phyloP scores from a whole-genome alignment of 2,329 filamentous ascomycete species.

The Samsoniella hepiali region DNA sequence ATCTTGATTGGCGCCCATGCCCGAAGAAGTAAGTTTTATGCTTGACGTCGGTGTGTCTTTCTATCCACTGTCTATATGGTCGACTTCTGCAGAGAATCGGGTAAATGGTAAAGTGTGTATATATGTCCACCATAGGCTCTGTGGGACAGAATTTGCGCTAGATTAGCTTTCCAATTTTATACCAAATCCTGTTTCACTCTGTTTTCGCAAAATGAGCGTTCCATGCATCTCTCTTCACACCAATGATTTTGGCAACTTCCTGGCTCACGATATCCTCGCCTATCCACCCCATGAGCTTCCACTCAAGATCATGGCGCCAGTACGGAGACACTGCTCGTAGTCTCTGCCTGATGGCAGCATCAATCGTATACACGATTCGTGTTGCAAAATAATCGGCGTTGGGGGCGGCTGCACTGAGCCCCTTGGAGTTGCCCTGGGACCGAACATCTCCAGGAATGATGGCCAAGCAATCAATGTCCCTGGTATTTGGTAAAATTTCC shows the following conservation, averaged over 20 bases:
- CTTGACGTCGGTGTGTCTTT: too few species aligned
- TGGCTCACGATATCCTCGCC: background rate
- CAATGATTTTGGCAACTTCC: background rate
- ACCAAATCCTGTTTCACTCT: background rate
- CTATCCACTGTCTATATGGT: too few species aligned
- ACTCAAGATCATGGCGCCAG: background rate
- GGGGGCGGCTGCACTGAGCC: background rate
- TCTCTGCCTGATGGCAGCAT: conserved; percentile 15
- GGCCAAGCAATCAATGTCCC: background rate
- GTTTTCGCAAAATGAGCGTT: background rate
- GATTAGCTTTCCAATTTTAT: too few species aligned
- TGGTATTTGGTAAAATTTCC: background rate
- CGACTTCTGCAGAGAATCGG: too few species aligned
- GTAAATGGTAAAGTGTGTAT: too few species aligned
- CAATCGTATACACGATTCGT: background rate
- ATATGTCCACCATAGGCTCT: too few species aligned
- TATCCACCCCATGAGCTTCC: background rate
- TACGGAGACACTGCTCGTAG: background rate
- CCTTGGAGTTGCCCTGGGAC: background rate
- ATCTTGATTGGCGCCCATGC: conserved; percentile 24
- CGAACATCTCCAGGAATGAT: background rate
- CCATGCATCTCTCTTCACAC: background rate
- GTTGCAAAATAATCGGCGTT: background rate
- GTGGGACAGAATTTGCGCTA: too few species aligned
- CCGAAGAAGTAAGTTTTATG: background rate